Evolutionary conservation across 495 filamentous ascomycete genomes (phyloP).

Genomic region (Penicillium simplicissimum): DNA sequence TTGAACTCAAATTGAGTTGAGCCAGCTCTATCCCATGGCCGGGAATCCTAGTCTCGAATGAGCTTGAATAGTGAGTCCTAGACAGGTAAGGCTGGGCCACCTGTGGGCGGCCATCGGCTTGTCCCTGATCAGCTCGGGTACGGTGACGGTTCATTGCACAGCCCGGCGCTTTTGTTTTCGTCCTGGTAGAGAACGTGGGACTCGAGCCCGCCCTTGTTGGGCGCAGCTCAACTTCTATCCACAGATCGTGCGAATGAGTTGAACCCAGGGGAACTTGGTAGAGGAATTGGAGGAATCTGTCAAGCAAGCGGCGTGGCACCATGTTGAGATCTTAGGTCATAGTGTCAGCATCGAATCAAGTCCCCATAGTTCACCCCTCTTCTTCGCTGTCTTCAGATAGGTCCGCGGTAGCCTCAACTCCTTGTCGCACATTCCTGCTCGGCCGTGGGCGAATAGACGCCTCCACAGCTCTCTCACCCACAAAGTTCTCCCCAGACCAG

Average conservation of each 20-base stretch:
- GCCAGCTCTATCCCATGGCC: neutral
- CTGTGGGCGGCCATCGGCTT: neutral
- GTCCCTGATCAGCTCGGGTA: neutral
- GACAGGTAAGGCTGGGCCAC: neutral
- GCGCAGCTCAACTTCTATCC: neutral
- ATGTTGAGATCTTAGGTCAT: neutral
- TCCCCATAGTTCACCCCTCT: slow-evolving; percentile 7
- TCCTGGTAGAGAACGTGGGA: neutral
- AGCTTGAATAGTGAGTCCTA: neutral
- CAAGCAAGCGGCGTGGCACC: neutral
- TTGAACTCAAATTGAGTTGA: no score
- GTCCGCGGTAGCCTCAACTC: slow-evolving; percentile 13
- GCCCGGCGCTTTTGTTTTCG: neutral
- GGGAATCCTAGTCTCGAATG: neutral
- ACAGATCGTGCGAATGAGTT: neutral
- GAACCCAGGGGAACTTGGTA: neutral
- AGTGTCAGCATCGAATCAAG: neutral
- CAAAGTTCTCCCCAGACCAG: slow-evolving; percentile 75
- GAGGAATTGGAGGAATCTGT: neutral
- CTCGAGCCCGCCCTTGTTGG: neutral
- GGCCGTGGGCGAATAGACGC: slow-evolving; percentile 31
- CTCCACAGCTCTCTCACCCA: slow-evolving; percentile 74
- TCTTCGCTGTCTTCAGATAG: slow-evolving; percentile 14
- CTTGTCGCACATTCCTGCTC: slow-evolving; percentile 25
- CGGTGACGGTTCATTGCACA: neutral